Conservation (phyloP, 129 eudicot species). For the Artemisia argyi region DNA sequence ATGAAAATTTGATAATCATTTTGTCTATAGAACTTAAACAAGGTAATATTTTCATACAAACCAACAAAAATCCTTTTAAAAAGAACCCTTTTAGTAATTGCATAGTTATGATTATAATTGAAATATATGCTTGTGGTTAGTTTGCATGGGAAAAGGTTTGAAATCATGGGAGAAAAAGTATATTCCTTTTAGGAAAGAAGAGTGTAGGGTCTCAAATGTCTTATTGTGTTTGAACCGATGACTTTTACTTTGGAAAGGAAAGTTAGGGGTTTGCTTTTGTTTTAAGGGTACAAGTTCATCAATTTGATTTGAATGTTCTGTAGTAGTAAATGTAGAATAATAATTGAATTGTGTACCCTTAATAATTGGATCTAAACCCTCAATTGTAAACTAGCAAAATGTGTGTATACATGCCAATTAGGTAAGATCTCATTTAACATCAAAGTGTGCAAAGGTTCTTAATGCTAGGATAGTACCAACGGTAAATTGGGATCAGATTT, state of each 20-base stretch:
- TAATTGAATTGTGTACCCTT: constrained; percentile 32
- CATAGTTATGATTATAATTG: too few relatives aligned
- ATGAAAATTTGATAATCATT: too few relatives aligned
- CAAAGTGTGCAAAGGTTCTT: constrained; percentile 5
- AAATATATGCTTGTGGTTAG: neutral
- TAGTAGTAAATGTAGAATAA: constrained; percentile 22
- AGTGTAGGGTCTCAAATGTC: constrained; percentile 33
- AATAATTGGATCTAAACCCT: constrained; percentile 28
- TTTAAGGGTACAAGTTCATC: constrained; percentile 20
- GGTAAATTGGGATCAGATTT: neutral
- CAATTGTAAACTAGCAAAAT: constrained; percentile 23
- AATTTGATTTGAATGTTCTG: constrained; percentile 31
- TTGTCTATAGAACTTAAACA: too few relatives aligned
- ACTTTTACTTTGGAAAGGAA: constrained; percentile 30
- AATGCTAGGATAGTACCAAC: neutral
- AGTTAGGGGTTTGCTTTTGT: constrained; percentile 27
- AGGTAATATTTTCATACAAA: too few relatives aligned
- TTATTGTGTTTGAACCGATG: constrained; percentile 29
- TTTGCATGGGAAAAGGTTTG: constrained; percentile 24
- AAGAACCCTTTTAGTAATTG: too few relatives aligned
- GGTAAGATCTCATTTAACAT: constrained; percentile 17
- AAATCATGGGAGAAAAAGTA: constrained; percentile 24
- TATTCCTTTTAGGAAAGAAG: constrained; percentile 11
- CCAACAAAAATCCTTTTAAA: too few relatives aligned
- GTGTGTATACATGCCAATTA: constrained; percentile 6